A percentile compares a stretch with the other conserved stretches of the same genome.
These are phyloP conservation scores for Lolium multiflorum DNA, from an alignment of 176 grass and related monocot species.

Conservation along the genomic window DNA sequence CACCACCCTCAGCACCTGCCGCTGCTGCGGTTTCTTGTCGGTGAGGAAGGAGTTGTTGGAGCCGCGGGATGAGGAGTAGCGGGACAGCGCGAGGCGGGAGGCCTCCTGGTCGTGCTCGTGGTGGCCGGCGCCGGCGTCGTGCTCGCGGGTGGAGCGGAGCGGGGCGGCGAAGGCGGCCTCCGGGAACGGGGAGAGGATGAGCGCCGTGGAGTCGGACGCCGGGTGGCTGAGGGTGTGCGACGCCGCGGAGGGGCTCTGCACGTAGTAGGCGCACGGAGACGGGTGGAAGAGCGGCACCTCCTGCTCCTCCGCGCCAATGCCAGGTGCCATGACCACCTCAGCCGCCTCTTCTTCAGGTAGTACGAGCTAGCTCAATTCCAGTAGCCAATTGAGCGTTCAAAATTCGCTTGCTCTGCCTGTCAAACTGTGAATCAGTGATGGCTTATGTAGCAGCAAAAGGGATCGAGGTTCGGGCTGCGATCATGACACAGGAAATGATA, in stretches of 20 bases:
- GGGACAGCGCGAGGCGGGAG: constrained; percentile 76
- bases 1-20: constrained; percentile 50
- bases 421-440: neutral
- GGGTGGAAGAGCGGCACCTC: constrained; percentile 73
- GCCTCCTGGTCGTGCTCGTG: constrained; percentile 50
- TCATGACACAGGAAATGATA: constrained; percentile 22
- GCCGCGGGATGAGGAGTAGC: constrained; percentile 90
- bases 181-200: constrained; percentile 69
- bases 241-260: constrained; percentile 87
- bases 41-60: constrained; percentile 87
- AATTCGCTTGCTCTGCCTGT: constrained; percentile 4
- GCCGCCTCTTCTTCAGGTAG: neutral
- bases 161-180: constrained; percentile 44
- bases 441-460: constrained; percentile 34
- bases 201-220: constrained; percentile 61
- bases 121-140: neutral
- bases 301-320: constrained; percentile 52
- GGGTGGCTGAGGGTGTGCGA: constrained; percentile 74
- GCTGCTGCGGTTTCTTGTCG: constrained; percentile 50
- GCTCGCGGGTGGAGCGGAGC: constrained; percentile 8
- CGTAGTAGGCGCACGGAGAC: constrained; percentile 84
- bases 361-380: neutral
- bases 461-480: neutral
- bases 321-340: constrained; percentile 30
- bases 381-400: neutral